A percentile compares a stretch with the other conserved stretches of the same genome.
Conservation (phyloP, 306 rosid species). For the Prunus dulcis region DNA sequence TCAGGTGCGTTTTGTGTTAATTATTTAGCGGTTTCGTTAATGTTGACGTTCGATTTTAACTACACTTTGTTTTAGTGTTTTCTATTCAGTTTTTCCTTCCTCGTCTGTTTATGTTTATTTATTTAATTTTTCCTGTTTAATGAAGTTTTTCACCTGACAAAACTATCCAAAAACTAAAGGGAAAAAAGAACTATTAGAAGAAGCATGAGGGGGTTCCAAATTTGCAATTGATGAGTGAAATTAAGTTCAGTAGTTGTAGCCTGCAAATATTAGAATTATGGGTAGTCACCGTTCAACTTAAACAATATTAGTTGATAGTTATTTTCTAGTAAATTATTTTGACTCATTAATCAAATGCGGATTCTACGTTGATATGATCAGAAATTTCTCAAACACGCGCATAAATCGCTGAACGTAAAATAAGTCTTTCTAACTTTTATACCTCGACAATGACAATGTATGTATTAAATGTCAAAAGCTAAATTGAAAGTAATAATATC, state of each 20-base stretch:
- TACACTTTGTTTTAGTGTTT: not conserved
- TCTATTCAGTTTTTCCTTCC: not conserved
- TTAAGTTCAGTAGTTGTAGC: not conserved
- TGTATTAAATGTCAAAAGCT: not conserved
- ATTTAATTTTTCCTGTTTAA: no score
- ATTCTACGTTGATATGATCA: no score
- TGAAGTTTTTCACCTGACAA: no score
- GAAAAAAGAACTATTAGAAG: not conserved
- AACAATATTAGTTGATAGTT: not conserved
- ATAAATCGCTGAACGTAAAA: no score
- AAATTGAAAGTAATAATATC: not conserved
- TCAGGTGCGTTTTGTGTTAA: constrained; percentile 38
- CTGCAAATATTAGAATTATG: not conserved
- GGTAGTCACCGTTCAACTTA: not conserved
- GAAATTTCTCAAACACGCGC: no score
- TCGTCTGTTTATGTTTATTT: not conserved
- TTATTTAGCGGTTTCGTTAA: not conserved
- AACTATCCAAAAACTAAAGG: not conserved
- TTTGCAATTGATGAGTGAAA: not conserved
- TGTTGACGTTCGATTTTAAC: not conserved
- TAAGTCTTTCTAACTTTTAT: no score
- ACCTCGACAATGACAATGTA: not conserved
- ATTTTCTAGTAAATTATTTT: no score
- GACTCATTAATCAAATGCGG: no score
- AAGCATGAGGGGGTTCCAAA: not conserved